Percentiles rank a stretch among this genome's conserved stretches.
phyloP scores from a whole-genome alignment of 495 filamentous ascomycete genomes.

The Pseudoneurospora amorphoporcata region DNA sequence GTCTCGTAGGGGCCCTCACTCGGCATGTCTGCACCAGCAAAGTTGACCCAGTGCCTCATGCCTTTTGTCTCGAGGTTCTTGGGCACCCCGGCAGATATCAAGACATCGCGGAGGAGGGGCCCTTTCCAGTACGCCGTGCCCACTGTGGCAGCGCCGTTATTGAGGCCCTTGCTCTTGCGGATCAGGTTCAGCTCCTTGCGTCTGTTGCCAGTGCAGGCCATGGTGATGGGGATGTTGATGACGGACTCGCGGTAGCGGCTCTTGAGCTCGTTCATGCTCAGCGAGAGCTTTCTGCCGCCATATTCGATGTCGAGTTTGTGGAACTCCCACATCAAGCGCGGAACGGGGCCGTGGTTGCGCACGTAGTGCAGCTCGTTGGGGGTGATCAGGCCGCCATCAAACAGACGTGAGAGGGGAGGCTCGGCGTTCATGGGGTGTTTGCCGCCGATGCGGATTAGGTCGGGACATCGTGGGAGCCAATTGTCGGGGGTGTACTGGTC shows the following conservation, averaged over 20 bases:
- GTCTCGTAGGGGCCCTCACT: conserved; percentile 7
- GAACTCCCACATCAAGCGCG: conserved; percentile 10
- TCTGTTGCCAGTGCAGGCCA: conserved; percentile 11
- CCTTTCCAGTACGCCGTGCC: conserved; percentile 12
- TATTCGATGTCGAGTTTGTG: conserved; percentile 8
- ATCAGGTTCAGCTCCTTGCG: conserved; percentile 11
- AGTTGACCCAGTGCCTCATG: conserved; percentile 4
- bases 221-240: conserved; percentile 13
- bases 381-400: conserved; percentile 7
- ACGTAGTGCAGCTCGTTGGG: conserved; percentile 10
- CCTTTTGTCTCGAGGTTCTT: neutral
- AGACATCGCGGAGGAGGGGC: conserved; percentile 1
- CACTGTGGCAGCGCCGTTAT: conserved; percentile 8
- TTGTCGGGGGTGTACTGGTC: conserved; percentile 14
- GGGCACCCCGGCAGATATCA: conserved; percentile 3
- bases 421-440: conserved; percentile 12
- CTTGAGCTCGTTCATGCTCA: conserved; percentile 9
- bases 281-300: neutral
- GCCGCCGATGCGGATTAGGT: conserved; percentile 5
- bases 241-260: neutral
- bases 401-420: neutral
- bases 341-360: conserved; percentile 11
- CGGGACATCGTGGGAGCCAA: conserved; percentile 8
- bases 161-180: conserved; percentile 10
- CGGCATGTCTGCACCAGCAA: conserved; percentile 7